These are phyloP conservation scores for Candida namnaoensis DNA, from an alignment of 805 yeast species.

Conservation along the genomic window DNA sequence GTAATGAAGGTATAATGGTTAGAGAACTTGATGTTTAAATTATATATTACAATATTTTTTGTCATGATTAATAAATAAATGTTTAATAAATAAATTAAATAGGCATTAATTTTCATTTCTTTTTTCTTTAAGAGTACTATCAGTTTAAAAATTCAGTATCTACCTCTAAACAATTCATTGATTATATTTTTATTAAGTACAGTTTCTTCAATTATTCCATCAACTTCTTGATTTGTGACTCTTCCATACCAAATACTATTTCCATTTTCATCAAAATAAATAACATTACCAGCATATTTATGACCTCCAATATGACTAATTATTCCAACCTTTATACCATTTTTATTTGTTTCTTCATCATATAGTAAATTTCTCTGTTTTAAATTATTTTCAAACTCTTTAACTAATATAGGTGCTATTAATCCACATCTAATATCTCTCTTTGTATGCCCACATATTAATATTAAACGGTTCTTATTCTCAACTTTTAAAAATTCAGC, in stretches of 20 bases:
- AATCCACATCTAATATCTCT: constrained; percentile 63
- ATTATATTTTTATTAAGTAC: constrained; percentile 40
- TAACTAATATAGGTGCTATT: constrained; percentile 47
- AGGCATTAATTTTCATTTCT: too few species aligned
- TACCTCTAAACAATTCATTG: constrained; percentile 48
- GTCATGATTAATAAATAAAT: too few species aligned
- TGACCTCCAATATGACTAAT: constrained; percentile 84
- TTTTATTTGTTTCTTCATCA: constrained; percentile 11
- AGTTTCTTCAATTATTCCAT: constrained; percentile 52
- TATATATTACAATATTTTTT: too few species aligned
- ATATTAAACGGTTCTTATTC: constrained; percentile 20
- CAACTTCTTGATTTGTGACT: constrained; percentile 58
- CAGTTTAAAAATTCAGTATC: neutral
- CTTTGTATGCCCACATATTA: constrained; percentile 59
- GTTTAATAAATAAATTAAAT: too few species aligned
- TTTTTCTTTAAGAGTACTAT: neutral
- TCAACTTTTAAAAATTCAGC: constrained; percentile 18
- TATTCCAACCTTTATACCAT: constrained; percentile 36
- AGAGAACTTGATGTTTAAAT: constrained; percentile 39
- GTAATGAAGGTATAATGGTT: constrained; percentile 53
- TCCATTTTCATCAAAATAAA: constrained; percentile 39
- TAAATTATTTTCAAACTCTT: constrained; percentile 41
- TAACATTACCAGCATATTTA: constrained; percentile 74
- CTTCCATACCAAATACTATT: constrained; percentile 64
- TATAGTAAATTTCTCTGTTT: constrained; percentile 22